Evolutionary conservation across 139 green algal species (phyloP).

Genomic region (Asterochloris erici): DNA sequence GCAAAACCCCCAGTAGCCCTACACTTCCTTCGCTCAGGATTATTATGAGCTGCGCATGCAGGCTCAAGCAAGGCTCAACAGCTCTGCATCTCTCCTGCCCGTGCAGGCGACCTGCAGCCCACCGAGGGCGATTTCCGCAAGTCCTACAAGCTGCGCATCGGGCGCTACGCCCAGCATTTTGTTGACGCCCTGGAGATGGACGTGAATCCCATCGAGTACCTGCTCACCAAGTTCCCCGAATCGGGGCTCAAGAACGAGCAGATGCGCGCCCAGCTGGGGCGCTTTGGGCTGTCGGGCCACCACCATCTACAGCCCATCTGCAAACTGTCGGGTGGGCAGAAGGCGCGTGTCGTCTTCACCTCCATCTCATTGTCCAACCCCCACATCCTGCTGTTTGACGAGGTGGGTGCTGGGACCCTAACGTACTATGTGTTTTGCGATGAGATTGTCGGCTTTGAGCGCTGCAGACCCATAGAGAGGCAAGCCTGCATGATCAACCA

Average conservation of each 20-base stretch:
- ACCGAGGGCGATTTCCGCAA: constrained; percentile 81
- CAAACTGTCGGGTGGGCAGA: constrained; percentile 96
- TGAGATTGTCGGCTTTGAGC: too few relatives aligned
- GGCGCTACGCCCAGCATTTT: constrained; percentile 97
- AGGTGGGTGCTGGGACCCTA: constrained; percentile 2
- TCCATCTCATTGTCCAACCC: constrained; percentile 81
- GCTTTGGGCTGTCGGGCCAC: constrained; percentile 92
- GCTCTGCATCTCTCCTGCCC: background rate
- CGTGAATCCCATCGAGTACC: constrained; percentile 93
- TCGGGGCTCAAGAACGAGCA: constrained; percentile 79
- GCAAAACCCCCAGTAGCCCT: background rate
- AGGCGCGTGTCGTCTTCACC: constrained; percentile 97
- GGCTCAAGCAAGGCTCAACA: background rate
- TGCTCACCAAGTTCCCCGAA: constrained; percentile 70
- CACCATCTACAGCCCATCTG: constrained; percentile 96
- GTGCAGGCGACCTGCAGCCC: constrained; percentile 85
- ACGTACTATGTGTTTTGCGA: too few relatives aligned
- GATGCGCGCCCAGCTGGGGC: constrained; percentile 71
- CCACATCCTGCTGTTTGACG: constrained; percentile 93
- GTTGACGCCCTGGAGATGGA: constrained; percentile 95
- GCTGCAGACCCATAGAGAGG: too few relatives aligned
- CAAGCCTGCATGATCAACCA: too few relatives aligned
- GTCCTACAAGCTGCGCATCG: constrained; percentile 92
- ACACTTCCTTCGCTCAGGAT: too few relatives aligned
- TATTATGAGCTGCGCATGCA: too few relatives aligned